Evolutionary conservation across 1,284 basidiomycete species (phyloP).

Genomic region (Malassezia equina): DNA sequence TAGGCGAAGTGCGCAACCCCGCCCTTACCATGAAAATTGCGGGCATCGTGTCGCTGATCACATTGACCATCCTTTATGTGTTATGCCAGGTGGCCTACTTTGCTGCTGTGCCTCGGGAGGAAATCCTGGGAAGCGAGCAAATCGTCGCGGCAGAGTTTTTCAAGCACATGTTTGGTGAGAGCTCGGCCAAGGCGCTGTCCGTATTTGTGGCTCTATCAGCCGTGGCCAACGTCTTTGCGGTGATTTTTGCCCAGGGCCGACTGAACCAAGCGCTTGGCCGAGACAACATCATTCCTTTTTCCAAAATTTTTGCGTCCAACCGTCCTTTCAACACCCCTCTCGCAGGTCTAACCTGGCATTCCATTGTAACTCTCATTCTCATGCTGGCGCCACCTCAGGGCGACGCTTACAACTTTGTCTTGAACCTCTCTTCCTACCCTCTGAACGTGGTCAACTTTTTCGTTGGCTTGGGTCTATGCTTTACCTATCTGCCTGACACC

Average conservation of each 20-base stretch:
- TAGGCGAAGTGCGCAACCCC: conserved; percentile 53
- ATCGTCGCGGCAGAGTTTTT: conserved; percentile 57
- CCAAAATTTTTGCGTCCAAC: conserved; percentile 52
- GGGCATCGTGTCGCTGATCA: conserved; percentile 54
- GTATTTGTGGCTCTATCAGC: conserved; percentile 55
- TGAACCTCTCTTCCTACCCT: conserved; percentile 58
- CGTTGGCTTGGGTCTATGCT: conserved; percentile 56
- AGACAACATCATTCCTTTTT: conserved; percentile 54
- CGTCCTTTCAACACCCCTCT: conserved; percentile 53
- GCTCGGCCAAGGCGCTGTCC: conserved; percentile 53
- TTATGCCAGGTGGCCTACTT: conserved; percentile 52
- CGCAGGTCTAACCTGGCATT: conserved; percentile 51
- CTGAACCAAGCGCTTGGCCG: conserved; percentile 56
- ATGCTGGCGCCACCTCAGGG: conserved; percentile 55
- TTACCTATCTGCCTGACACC: conserved; percentile 22
- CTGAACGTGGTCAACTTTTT: conserved; percentile 51
- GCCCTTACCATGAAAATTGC: conserved; percentile 55
- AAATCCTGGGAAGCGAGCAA: conserved; percentile 52
- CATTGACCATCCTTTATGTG: conserved; percentile 53
- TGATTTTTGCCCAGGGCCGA: conserved; percentile 51
- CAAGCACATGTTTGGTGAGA: conserved; percentile 53
- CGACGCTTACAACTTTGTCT: conserved; percentile 55
- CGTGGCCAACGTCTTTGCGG: conserved; percentile 50
- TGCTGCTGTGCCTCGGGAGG: conserved; percentile 51
- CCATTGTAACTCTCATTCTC: conserved; percentile 52